Conservation (phyloP, 805 yeast species). For the Naumovozyma castellii region DNA sequence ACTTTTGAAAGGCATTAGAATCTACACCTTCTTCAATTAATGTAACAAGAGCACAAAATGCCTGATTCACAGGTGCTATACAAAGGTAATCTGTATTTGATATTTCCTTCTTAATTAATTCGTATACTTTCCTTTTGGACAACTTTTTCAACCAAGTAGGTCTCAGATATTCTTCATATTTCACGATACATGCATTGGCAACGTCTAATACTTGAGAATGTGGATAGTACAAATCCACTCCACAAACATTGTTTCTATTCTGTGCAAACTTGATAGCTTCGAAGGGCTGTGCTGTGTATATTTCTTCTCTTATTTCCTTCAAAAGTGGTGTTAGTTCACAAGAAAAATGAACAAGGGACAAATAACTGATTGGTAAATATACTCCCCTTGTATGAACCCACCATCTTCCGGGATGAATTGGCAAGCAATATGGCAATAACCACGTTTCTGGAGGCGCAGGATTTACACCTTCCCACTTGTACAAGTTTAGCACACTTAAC, state of each 20-base stretch:
- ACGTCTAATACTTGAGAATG: constrained; percentile 61
- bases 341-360: constrained; percentile 46
- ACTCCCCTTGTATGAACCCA: constrained; percentile 98
- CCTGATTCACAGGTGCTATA: constrained; percentile 91
- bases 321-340: constrained; percentile 60
- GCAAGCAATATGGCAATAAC: constrained; percentile 70
- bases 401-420: constrained; percentile 93
- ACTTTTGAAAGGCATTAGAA: constrained; percentile 48
- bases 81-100: constrained; percentile 70
- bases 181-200: constrained; percentile 48
- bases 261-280: constrained; percentile 56
- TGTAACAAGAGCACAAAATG: constrained; percentile 68
- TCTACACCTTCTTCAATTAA: constrained; percentile 60
- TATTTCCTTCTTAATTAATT: constrained; percentile 62
- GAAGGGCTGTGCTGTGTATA: constrained; percentile 56
- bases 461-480: constrained; percentile 93
- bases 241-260: constrained; percentile 79
- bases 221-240: constrained; percentile 89
- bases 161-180: constrained; percentile 63
- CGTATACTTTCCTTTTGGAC: constrained; percentile 46
- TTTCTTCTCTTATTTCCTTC: constrained; percentile 59
- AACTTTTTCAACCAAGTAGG: constrained; percentile 60
- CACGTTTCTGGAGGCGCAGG: constrained; percentile 97
- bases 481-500: constrained; percentile 70
- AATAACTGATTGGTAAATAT: constrained; percentile 76